Evolutionary conservation across 768 basidiomycete species (phyloP), one percentile per base, ranked within the genome.

Genomic region (Auricularia heimuer): DNA sequence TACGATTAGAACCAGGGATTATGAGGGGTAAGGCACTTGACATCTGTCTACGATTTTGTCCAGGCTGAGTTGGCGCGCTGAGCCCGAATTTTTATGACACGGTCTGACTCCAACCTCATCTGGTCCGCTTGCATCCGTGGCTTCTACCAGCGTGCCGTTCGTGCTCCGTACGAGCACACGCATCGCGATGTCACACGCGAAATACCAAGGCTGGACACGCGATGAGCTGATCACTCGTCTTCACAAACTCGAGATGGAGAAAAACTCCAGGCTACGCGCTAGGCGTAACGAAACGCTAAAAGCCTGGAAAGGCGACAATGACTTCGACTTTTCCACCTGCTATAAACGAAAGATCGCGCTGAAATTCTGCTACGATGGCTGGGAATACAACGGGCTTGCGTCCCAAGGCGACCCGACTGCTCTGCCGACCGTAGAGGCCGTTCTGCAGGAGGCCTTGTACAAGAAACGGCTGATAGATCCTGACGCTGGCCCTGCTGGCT

Each of bases 321-420:
- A 75, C 3, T 92, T 92, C 72, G 75, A 85, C 66, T 91, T 93
- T 74, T 73, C 82, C 24, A 77, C 82, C 3, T 82, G 93, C 71
- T 83, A 91, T 6, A 80, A 81, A 44, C 88, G 91, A 63, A 98
- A 98, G 77, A 93, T 99, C 67, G 97, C 97, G 1, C 79, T 99
- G 63, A 89, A 92, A 71, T 92, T 98, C 73, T 89, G 86, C 72
- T 99, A 98, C 71, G 85, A 92, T 54, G 96, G 96, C 14, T 90
- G 87, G 85, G 89, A 91, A 34, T 98, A 96, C 73, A 86, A 88
- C 64, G 97, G 96, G 12, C 82, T 99, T 54, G 93, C 94, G 0
- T 86, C 84, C 71, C 97, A 98, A 73, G 72, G 77, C 44, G 81
- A 79, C 35, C 80, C 81, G 6, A 89, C 88, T 1, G 85, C 89